Percentiles rank a stretch among this genome's conserved stretches.
phyloP scores from a whole-genome alignment of 176 grass and related monocot species.

The Puya raimondii region DNA sequence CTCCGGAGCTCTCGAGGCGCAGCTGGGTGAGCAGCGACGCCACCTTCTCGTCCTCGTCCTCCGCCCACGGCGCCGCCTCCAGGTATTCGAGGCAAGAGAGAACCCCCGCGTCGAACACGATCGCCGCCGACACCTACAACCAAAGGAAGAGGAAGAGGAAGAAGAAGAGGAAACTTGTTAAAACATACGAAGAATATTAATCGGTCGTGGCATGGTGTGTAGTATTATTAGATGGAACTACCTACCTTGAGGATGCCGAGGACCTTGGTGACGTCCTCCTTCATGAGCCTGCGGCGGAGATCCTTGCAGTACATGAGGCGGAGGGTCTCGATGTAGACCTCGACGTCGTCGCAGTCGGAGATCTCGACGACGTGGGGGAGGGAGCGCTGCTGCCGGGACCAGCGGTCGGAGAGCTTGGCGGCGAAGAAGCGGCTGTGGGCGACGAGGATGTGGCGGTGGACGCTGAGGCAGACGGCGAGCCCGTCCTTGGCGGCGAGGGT shows the following conservation, averaged over 20 bases:
- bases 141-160: neutral
- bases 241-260: slow-evolving; percentile 94
- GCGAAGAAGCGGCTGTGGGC: slow-evolving; percentile 91
- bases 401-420: slow-evolving; percentile 83
- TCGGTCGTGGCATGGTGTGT: too few relatives aligned
- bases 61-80: slow-evolving; percentile 75
- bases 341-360: slow-evolving; percentile 96
- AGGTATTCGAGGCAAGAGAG: slow-evolving; percentile 72
- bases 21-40: slow-evolving; percentile 72
- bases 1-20: slow-evolving; percentile 67
- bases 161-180: too few relatives aligned
- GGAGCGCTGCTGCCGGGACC: slow-evolving; percentile 88
- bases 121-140: slow-evolving; percentile 62
- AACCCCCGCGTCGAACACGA: slow-evolving; percentile 83
- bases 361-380: slow-evolving; percentile 94
- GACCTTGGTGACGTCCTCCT: slow-evolving; percentile 83
- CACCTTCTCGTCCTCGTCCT: slow-evolving; percentile 95
- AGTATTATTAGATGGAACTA: too few relatives aligned
- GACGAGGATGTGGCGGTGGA: slow-evolving; percentile 85
- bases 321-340: slow-evolving; percentile 85
- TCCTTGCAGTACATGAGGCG: slow-evolving; percentile 98
- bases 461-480: slow-evolving; percentile 62
- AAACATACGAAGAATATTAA: too few relatives aligned
- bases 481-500: slow-evolving; percentile 80
- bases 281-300: slow-evolving; percentile 83